These are phyloP conservation scores for Canavalia ensiformis DNA, from an alignment of 306 rosid genomes.

Conservation along the genomic window DNA sequence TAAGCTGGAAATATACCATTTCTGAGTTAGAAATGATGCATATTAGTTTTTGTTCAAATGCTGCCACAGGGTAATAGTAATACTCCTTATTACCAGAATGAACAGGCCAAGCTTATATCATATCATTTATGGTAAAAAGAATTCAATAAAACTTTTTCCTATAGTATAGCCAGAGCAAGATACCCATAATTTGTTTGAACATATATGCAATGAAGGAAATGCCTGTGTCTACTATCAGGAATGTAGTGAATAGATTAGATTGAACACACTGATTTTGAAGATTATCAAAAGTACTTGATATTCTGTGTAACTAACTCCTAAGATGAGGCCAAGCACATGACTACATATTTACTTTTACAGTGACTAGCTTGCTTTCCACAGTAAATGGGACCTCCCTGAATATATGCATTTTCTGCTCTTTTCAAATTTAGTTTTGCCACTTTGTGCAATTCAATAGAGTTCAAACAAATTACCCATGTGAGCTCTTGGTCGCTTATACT, in stretches of 20 bases:
- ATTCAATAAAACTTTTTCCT: background rate
- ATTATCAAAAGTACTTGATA: constrained; percentile 14
- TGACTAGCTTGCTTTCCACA: constrained; percentile 22
- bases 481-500: constrained; percentile 47
- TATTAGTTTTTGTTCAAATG: background rate
- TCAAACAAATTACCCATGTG: constrained; percentile 60
- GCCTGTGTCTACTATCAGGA: constrained; percentile 4
- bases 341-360: constrained; percentile 18
- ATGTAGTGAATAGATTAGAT: constrained; percentile 42
- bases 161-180: background rate
- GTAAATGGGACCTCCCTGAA: constrained; percentile 56
- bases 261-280: constrained; percentile 28
- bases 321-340: constrained; percentile 42
- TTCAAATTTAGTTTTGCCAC: constrained; percentile 56
- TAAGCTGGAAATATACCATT: background rate
- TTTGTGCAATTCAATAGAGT: constrained; percentile 49
- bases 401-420: constrained; percentile 30
- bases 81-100: background rate
- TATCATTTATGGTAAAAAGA: background rate
- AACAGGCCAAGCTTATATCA: background rate
- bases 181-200: background rate
- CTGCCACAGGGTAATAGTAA: background rate
- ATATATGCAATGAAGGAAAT: constrained; percentile 2
- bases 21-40: background rate
- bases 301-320: constrained; percentile 33